Percentiles rank a stretch among this genome's conserved stretches.
Conservation (phyloP, 768 basidiomycete species). For the Wakefieldia striispora region DNA sequence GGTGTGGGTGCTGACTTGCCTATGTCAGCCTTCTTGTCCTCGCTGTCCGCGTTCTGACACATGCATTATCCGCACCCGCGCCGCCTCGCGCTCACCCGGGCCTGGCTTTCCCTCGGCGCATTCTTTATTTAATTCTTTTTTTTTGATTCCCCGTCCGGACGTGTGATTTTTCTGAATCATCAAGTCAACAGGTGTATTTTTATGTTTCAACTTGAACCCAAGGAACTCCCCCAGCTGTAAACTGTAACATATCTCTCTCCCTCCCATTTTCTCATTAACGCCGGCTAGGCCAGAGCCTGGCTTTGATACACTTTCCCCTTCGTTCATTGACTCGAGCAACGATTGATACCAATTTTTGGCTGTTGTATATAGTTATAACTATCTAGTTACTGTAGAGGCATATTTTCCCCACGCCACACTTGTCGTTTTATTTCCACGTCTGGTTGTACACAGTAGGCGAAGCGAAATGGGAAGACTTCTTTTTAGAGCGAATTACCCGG, state of each 20-base stretch:
- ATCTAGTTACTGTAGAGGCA: constrained; percentile 24
- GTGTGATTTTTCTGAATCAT: constrained; percentile 1
- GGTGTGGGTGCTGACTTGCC: constrained; percentile 26
- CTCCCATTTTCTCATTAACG: not conserved
- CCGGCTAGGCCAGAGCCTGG: not conserved
- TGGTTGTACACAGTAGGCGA: constrained; percentile 7
- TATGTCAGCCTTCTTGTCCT: constrained; percentile 33
- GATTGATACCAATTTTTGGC: constrained; percentile 5
- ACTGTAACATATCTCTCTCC: constrained; percentile 20
- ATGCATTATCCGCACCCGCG: not conserved
- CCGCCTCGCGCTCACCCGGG: constrained; percentile 8
- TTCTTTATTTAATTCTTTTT: not conserved
- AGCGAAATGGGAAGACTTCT: constrained; percentile 14
- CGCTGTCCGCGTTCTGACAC: constrained; percentile 30
- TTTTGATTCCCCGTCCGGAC: constrained; percentile 3
- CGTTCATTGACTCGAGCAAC: constrained; percentile 10
- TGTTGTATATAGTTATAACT: constrained; percentile 33
- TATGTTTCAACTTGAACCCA: constrained; percentile 12
- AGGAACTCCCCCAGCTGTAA: constrained; percentile 20
- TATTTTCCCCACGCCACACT: constrained; percentile 1
- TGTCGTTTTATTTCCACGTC: not conserved
- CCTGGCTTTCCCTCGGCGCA: not conserved
- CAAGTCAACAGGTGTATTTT: constrained; percentile 27
- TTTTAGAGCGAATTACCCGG: not conserved
- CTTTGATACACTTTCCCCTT: constrained; percentile 8